Conservation (phyloP, 257 asterid species). For the Gardenia jasminoides region DNA sequence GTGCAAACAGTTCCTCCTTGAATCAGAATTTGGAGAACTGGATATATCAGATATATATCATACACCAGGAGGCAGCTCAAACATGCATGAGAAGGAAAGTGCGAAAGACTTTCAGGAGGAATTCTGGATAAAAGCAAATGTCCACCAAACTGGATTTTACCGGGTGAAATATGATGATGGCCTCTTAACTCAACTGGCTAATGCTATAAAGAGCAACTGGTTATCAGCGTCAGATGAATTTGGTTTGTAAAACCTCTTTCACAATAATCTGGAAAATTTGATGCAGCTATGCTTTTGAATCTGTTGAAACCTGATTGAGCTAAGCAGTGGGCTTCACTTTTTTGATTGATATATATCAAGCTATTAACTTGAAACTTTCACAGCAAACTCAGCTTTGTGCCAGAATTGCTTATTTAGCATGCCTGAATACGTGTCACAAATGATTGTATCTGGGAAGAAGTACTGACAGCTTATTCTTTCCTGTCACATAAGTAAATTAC, state of each 20-base stretch:
- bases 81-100: background rate
- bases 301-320: no score
- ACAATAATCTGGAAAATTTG: background rate
- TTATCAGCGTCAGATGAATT: constrained; percentile 42
- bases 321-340: background rate
- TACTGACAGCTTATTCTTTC: background rate
- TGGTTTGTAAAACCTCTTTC: constrained; percentile 11
- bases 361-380: background rate
- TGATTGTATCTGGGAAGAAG: background rate
- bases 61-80: constrained; percentile 2
- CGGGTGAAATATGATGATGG: constrained; percentile 40
- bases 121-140: constrained; percentile 43
- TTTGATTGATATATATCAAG: background rate
- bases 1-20: constrained; percentile 32
- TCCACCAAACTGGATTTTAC: constrained; percentile 41
- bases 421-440: background rate
- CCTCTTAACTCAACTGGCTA: constrained; percentile 28
- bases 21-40: constrained; percentile 23
- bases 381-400: background rate
- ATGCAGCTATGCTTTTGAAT: background rate
- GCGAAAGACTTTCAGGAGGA: background rate
- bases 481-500: background rate
- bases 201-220: constrained; percentile 28
- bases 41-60: constrained; percentile 4
- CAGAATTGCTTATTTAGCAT: background rate